Conservation (phyloP, 768 basidiomycete species). For the Russula ochroleuca region DNA sequence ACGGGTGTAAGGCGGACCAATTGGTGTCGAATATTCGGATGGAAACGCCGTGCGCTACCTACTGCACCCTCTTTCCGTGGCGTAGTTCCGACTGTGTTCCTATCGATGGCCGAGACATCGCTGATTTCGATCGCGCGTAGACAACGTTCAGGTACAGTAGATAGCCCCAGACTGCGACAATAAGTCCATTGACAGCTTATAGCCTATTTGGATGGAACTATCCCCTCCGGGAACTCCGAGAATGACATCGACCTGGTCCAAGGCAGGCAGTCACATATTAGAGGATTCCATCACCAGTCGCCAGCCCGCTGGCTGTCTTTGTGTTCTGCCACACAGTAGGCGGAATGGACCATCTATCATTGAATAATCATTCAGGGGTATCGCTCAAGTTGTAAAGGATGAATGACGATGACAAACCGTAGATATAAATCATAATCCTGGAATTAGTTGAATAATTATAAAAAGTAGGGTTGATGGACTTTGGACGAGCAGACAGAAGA, state of each 20-base stretch:
- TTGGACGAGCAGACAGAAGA: too few species aligned
- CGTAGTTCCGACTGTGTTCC: constrained; percentile 46
- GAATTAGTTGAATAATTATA: not conserved
- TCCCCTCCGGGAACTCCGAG: constrained; percentile 1
- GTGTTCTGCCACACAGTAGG: too few species aligned
- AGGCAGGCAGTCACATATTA: too few species aligned
- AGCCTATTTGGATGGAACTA: constrained; percentile 38
- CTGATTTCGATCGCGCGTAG: not conserved
- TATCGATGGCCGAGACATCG: constrained; percentile 25
- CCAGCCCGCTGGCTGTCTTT: too few species aligned
- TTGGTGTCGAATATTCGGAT: constrained; percentile 70
- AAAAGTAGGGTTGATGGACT: not conserved
- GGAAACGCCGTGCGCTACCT: constrained; percentile 70
- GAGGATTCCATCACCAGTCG: too few species aligned
- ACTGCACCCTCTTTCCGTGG: constrained; percentile 47
- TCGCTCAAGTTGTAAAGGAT: too few species aligned
- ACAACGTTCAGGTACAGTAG: too few species aligned
- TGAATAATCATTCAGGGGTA: too few species aligned
- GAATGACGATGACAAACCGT: too few species aligned
- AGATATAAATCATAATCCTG: too few species aligned
- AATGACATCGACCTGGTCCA: constrained; percentile 51
- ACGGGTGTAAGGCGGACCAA: constrained; percentile 41
- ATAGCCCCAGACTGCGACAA: constrained; percentile 45
- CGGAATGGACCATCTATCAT: too few species aligned
- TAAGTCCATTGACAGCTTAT: constrained; percentile 64